Base-by-base conservation (phyloP, 352 stramenopile genomes). In the Phytophthora capsici region DNA sequence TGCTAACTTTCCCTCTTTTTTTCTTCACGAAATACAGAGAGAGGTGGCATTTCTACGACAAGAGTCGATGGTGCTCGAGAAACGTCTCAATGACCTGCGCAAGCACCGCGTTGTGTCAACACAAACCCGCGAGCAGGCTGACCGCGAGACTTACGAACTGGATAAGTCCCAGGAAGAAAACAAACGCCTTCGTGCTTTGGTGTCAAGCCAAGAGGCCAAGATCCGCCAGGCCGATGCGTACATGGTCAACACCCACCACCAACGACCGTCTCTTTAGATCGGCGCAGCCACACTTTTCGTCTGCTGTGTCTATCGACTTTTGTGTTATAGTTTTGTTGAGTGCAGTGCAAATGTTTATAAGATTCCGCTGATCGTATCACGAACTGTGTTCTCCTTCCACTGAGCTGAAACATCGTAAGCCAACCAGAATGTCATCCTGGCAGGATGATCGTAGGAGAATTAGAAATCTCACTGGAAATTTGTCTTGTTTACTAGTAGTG, bases 1-100 rank as follows among this genome's bases (percentile, higher is more conserved):
- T 8, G 40, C 44, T 61, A 34, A 66, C 51, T 63, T 63, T 54
- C 54, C 63, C 55, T 22, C 6, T 53, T 56, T 34, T n/a, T 10
- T 4, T 49, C 13, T 20, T 37, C 8, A 34, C 28, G 8, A 34
- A 34, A 34, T 57, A 75, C 61, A 80, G 68, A 77, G 68, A 49
- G 79, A 88, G 52, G 77, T 84, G 23, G 69, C 72, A 25, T 63
- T 73, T 20, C 73, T 88, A 9, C 72, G 79, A 1, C 32, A 66
- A 4, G 66, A 84, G 49, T 69, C 66, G 2, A 54, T 69, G 30
- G 37, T 63, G 14, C 75, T 88, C 16, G 72, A 86, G 34, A 67
- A 47, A 25, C 63, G 72, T 37, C 64, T 88, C 2, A 69, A 55
- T 20, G 51, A 66, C 28, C 52, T 88, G n/a, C 77, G 46, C 8